phyloP scores from a whole-genome alignment of 78 protist species.

The slime mould (Dictyostelium discoideum) region DNA sequence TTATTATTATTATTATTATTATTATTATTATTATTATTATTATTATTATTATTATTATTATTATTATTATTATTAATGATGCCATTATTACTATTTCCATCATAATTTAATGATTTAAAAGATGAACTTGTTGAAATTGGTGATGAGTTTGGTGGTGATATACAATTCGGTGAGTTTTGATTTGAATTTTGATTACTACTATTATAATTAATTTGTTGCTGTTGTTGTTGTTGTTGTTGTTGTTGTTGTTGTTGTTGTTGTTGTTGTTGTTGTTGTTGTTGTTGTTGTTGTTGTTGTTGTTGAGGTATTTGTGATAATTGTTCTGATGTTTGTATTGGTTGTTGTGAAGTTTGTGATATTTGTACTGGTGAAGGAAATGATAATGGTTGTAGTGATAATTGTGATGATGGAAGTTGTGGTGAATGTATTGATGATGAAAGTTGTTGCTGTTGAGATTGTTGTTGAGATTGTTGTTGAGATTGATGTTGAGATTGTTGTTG shows the following conservation, averaged over 20 bases:
- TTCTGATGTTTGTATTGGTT: background rate
- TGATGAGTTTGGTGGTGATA: background rate
- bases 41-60: too few relatives aligned
- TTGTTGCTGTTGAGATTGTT: background rate
- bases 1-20: background rate
- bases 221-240: background rate
- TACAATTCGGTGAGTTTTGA: background rate
- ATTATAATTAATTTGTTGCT: background rate
- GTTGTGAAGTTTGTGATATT: background rate
- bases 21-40: too few relatives aligned
- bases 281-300: background rate
- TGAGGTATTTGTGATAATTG: background rate
- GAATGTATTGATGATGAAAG: background rate
- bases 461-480: background rate
- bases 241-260: background rate
- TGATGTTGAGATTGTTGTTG: background rate
- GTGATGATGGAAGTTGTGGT: background rate
- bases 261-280: background rate
- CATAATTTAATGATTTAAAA: background rate
- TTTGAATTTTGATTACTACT: background rate
- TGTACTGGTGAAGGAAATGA: background rate
- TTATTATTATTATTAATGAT: background rate
- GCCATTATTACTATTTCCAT: background rate
- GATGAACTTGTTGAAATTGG: constrained; percentile 4
- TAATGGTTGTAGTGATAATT: background rate